A percentile compares a stretch with the other conserved stretches of the same genome.
Conservation (phyloP, 768 basidiomycete genomes). For the Neoboletus subvelutipes region DNA sequence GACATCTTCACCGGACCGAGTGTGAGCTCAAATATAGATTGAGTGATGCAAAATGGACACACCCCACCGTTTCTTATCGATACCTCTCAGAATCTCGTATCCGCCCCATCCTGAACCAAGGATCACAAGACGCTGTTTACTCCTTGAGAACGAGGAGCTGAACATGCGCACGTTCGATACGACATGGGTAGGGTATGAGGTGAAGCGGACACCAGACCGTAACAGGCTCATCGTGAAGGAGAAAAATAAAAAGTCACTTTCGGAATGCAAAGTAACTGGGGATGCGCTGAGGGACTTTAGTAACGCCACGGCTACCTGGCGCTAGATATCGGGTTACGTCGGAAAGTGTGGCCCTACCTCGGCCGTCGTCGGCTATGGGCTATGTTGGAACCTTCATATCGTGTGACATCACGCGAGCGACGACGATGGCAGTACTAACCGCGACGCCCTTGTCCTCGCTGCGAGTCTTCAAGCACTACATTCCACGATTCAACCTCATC, state of each 20-base stretch:
- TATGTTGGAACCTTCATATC: no score
- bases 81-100: slow-evolving; percentile 61
- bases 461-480: slow-evolving; percentile 31
- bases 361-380: not conserved
- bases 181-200: slow-evolving; percentile 1
- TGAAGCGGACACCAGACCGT: slow-evolving; percentile 6
- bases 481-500: slow-evolving; percentile 33
- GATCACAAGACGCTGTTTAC: slow-evolving; percentile 54
- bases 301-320: not conserved
- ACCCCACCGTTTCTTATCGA: slow-evolving; percentile 77
- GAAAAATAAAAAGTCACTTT: not conserved
- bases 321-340: slow-evolving; percentile 14
- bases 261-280: not conserved
- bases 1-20: slow-evolving; percentile 46
- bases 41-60: slow-evolving; percentile 20
- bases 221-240: slow-evolving; percentile 16
- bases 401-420: slow-evolving; percentile 6
- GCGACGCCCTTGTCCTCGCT: slow-evolving; percentile 19
- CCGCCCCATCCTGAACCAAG: slow-evolving; percentile 81
- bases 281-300: no score
- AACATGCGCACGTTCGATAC: slow-evolving; percentile 33
- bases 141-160: slow-evolving; percentile 35
- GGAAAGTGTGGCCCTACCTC: slow-evolving; percentile 5
- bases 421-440: not conserved
- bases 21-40: slow-evolving; percentile 1